Evolutionary conservation across 2,329 filamentous ascomycete species (phyloP), one percentile per base, ranked within the genome.

Genomic region (Teratosphaeria gauchensis): DNA sequence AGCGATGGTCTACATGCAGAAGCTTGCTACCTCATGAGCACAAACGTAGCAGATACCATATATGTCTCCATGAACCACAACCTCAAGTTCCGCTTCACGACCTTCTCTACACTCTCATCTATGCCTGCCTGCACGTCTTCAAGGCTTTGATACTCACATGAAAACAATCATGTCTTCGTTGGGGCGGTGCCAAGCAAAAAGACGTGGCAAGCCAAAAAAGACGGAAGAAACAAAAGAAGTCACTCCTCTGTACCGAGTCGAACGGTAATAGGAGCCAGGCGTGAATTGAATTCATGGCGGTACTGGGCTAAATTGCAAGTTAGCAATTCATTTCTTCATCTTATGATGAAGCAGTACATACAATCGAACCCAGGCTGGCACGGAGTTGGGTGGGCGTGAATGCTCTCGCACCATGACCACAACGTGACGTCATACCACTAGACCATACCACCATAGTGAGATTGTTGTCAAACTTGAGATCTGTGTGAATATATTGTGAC

Each of bases 371-470:
- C 57, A 56, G 59, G 57, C 57, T 59, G 51, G 51, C 59, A 61
- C 59, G 59, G 59, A 33, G 51, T 54, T 60, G 35, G 51, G 54
- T 57, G 38, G 28, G 28, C 28, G 52, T 31, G 52, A 30, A 31
- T 51, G 33, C 30, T 55, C n/a, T 33, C 53, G 53, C 30, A 55
- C 28, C 19, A 55, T 51, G 33, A 60, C 56, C 58, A 60, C 56
- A 58, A 58, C 56, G 56, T 58, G 58, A 58, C 58, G 58, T 60
- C 58, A 60, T 60, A 60, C 58, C 58, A 60, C 58, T 60, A 60
- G 58, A 60, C 58, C 58, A 60, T 55, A 60, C 56, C 58, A 60
- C 58, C 58, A 16, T 5, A 11, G 14, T 16, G 33, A 35, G 19
- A 33, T 55, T 55, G 5, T n/a, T n/a, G n/a, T n/a, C n/a, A n/a